These are phyloP conservation scores for Elongisporangium undulatum DNA, from an alignment of 352 stramenopile genomes.

Conservation along the genomic window DNA sequence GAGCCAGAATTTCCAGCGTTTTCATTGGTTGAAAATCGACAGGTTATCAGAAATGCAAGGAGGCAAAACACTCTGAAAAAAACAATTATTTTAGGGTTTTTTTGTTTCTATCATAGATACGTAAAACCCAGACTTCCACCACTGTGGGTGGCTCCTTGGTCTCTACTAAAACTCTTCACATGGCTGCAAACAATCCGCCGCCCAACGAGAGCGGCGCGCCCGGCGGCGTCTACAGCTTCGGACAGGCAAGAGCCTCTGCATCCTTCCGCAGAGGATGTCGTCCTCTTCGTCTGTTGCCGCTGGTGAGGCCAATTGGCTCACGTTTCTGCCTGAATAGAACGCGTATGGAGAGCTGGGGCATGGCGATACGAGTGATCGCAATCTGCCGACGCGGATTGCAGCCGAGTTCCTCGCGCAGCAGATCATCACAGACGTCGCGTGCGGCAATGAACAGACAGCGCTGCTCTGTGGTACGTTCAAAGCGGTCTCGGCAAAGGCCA, in stretches of 20 bases:
- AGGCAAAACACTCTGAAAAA: too few species aligned
- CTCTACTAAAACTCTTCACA: too few species aligned
- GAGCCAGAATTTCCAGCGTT: too few species aligned
- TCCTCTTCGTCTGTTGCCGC: not conserved
- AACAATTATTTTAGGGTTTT: too few species aligned
- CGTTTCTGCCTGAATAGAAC: slow-evolving; percentile 54
- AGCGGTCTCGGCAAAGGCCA: not conserved
- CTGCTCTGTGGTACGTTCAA: slow-evolving; percentile 61
- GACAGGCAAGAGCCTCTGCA: slow-evolving; percentile 15
- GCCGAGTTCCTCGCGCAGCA: slow-evolving; percentile 18
- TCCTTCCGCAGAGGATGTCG: not conserved
- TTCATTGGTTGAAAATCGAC: too few species aligned
- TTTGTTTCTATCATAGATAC: too few species aligned
- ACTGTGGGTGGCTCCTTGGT: too few species aligned
- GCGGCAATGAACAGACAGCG: slow-evolving; percentile 90
- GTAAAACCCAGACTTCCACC: too few species aligned
- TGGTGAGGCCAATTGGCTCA: not conserved
- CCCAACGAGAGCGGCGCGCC: not conserved
- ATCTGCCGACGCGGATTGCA: slow-evolving; percentile 39
- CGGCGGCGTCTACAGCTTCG: slow-evolving; percentile 37
- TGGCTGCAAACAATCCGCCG: not conserved
- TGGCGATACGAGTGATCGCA: slow-evolving; percentile 75
- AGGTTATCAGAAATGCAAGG: too few species aligned
- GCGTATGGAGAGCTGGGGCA: slow-evolving; percentile 90
- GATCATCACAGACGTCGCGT: slow-evolving; percentile 76